A percentile compares a stretch with the other conserved stretches of the same genome.
phyloP scores from a whole-genome alignment of 768 basidiomycete genomes.

The Lentinus brumalis region DNA sequence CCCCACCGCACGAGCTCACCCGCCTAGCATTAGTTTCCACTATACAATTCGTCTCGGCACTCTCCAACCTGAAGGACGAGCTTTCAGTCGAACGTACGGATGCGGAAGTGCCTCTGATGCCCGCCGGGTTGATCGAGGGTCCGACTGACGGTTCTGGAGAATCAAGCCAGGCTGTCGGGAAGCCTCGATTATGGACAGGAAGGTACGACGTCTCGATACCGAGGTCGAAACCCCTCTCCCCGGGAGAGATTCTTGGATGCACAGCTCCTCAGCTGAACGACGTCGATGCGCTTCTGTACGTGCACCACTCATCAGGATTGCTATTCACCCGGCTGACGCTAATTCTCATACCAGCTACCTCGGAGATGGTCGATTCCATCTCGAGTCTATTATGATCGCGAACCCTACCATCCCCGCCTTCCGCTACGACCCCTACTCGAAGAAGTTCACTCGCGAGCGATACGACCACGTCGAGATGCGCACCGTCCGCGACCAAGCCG shows the following conservation, averaged over 20 bases:
- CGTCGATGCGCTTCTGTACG: slow-evolving; percentile 91
- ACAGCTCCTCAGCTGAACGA: slow-evolving; percentile 82
- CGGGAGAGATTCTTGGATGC: slow-evolving; percentile 96
- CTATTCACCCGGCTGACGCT: background rate
- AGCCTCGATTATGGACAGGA: slow-evolving; percentile 50
- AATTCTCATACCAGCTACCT: slow-evolving; percentile 66
- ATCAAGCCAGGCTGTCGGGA: slow-evolving; percentile 12
- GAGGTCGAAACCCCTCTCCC: slow-evolving; percentile 87
- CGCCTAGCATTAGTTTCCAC: slow-evolving; percentile 92
- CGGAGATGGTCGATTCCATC: slow-evolving; percentile 96
- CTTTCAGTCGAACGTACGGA: slow-evolving; percentile 48
- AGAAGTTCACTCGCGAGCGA: slow-evolving; percentile 90
- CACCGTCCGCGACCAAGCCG: slow-evolving; percentile 67
- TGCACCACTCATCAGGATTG: slow-evolving; percentile 10
- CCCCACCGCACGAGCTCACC: slow-evolving; percentile 43
- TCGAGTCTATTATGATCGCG: slow-evolving; percentile 99
- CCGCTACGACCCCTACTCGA: slow-evolving; percentile 97
- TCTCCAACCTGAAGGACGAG: slow-evolving; percentile 85
- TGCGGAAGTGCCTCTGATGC: slow-evolving; percentile 6
- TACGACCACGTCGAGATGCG: slow-evolving; percentile 93
- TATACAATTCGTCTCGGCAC: slow-evolving; percentile 94
- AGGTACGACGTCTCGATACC: slow-evolving; percentile 79
- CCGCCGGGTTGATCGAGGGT: slow-evolving; percentile 20
- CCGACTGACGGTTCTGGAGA: background rate
- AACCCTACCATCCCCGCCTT: slow-evolving; percentile 95